Base-by-base conservation (phyloP, 768 basidiomycete genomes). In the Naganishia friedmannii region DNA sequence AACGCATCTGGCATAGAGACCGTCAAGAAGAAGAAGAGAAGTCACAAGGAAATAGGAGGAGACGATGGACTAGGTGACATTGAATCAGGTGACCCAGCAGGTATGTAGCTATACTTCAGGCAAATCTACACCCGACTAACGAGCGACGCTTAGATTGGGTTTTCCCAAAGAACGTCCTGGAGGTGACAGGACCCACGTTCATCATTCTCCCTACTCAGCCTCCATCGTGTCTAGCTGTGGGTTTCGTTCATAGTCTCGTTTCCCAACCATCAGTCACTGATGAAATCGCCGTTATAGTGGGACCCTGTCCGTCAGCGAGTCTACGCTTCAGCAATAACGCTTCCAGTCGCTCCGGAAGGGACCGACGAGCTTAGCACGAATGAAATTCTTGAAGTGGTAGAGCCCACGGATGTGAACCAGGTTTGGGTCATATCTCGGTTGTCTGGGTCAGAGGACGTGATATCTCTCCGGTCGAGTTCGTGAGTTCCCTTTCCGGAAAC, bases 21-120 rank as follows among this genome's bases (percentile, higher is more conserved):
- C 45, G 55, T 53, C 26, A 80, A 80, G 73, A 79, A 80, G 77
- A 80, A 79, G 76, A 80, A 79, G 73, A 67, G 79, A 68, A 70
- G 74, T 10, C 78, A 79, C 67, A 73, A 73, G 54, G 74, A 76
- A 28, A 39, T 55, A 4, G 73, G 71, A 12, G 29, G 39, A 42
- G 39, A 42, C 9, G 76, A 76, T 69, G 75, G 66, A 3, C 70
- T 34, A 19, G 73, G 70, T 28, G 74, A 56, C 12, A 76, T 76
- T 53, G 76, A 74, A 37, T 74, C 74, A 10, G 78, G 77, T 19
- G 77, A 78, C 72, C 79, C 79, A 28, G 75, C 75, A 37, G 79
- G 79, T 80, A 58, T n/a, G 76, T 8, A 12, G 37, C 9, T 34
- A 34, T 48, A 29, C 51, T 29, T 60, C 23, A 1, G 23, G 45